A percentile compares a stretch with the other conserved stretches of the same genome.
Evolutionary conservation across 352 stramenopile genomes (phyloP).

Genomic region (Phytophthora cactorum): DNA sequence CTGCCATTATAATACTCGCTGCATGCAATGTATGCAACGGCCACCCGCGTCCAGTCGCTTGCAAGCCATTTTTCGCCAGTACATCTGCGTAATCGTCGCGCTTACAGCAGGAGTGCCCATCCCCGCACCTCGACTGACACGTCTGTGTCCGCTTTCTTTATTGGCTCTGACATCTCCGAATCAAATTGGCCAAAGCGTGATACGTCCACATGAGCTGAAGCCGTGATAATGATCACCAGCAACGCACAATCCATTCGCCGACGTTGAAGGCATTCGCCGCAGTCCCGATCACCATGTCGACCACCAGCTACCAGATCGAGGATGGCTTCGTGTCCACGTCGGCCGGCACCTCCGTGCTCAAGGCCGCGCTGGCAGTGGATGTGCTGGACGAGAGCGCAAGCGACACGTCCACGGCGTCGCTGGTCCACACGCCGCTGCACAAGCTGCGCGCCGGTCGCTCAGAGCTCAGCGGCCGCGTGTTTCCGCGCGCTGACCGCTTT

Average conservation of each 20-base stretch:
- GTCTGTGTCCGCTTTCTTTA: background rate
- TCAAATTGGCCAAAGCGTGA: conserved; percentile 20
- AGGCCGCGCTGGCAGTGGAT: conserved; percentile 22
- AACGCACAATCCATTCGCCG: conserved; percentile 18
- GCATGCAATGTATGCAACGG: too few relatives aligned
- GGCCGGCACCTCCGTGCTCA: conserved; percentile 4
- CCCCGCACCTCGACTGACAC: conserved; percentile 11
- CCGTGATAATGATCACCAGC: conserved; percentile 4
- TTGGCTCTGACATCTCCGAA: conserved; percentile 18
- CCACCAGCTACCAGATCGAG: conserved; percentile 44
- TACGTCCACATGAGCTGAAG: conserved; percentile 10
- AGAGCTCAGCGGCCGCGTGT: conserved; percentile 40
- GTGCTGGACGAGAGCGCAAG: conserved; percentile 35
- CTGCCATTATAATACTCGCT: too few relatives aligned
- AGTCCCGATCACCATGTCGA: conserved; percentile 17
- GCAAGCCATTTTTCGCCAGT: conserved; percentile 22
- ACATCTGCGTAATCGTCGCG: conserved; percentile 20
- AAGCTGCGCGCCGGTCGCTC: conserved; percentile 13
- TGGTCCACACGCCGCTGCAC: conserved; percentile 18
- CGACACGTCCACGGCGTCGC: conserved; percentile 38
- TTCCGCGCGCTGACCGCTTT: conserved; percentile 54
- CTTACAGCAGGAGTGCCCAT: conserved; percentile 22
- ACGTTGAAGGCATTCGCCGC: conserved; percentile 1
- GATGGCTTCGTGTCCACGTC: conserved; percentile 26
- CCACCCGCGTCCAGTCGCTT: background rate